Base-by-base conservation (phyloP, 441 rosid genomes). In the Gossypium lobatum region DNA sequence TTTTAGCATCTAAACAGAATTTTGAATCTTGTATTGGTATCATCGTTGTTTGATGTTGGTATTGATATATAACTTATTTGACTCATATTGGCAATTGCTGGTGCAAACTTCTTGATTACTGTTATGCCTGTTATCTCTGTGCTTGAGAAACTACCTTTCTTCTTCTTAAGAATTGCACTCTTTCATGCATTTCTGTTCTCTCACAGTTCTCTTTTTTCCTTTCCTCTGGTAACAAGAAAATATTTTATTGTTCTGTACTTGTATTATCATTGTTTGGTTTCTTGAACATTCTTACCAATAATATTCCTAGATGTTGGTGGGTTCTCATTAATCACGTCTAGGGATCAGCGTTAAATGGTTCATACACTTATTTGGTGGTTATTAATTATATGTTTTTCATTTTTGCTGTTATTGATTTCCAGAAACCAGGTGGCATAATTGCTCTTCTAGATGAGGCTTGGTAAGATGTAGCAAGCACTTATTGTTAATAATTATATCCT, bases 391-490 rank as follows among this genome's bases (percentile, higher is more conserved):
- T 77, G 45, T 26, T 66, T 72, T 55, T 54, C 18, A n/a, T 45
- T 64, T 37, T 54, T 26, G 54, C 61, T 67, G 72, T 21, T 76
- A 9, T 53, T 37, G 34, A 68, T 79, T 84, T 88, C 39, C 97
- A 96, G 99, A 96, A 93, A 88, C 99, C 99, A 55, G 98, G 98
- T 87, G 99, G 99, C 76, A 93, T 96, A 71, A 91, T 96, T 75
- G 95, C 99, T 77, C 96, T 96, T 78, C 89, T 96, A 71, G 98
- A 96, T 85, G 98, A 96, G 87, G 99, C 99, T 78, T 96, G 99
- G 99, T 96, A 81, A 87, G 97, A 69, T 73, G 25, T 26, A 74
- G 10, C 66, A 13, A 45, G 59, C 23, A 55, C 75, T 58, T 55
- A 10, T 68, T 72, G 67, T 73, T 52, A 55, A 11, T 23, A 73